phyloP scores from a whole-genome alignment of 2,329 filamentous ascomycete genomes.

The Epichloe uncinata region DNA sequence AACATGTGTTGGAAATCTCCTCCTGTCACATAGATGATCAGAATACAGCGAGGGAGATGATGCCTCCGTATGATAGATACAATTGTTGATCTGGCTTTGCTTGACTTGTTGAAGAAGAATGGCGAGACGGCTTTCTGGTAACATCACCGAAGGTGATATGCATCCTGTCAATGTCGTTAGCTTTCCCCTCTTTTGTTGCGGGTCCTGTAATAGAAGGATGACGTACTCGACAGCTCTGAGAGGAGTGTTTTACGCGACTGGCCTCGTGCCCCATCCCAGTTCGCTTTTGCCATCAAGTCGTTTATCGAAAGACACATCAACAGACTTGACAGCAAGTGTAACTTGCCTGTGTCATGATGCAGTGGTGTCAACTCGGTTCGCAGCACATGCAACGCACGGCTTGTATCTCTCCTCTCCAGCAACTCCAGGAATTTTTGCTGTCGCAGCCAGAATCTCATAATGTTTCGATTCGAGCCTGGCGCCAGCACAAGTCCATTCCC shows the following conservation, averaged over 20 bases:
- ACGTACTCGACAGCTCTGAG: slow-evolving; percentile 69
- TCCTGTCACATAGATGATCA: slow-evolving; percentile 72
- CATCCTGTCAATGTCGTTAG: slow-evolving; percentile 40
- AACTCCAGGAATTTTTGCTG: slow-evolving; percentile 94
- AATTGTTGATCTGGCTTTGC: slow-evolving; percentile 66
- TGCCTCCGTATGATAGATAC: slow-evolving; percentile 77
- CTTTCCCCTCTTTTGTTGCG: background rate
- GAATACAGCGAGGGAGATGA: slow-evolving; percentile 73
- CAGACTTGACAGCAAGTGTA: slow-evolving; percentile 76
- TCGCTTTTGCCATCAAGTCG: slow-evolving; percentile 61
- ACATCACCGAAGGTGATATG: slow-evolving; percentile 93
- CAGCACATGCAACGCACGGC: slow-evolving; percentile 66
- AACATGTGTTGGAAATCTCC: slow-evolving; percentile 63
- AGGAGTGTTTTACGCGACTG: slow-evolving; percentile 62
- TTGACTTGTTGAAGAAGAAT: slow-evolving; percentile 74
- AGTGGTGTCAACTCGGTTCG: slow-evolving; percentile 79
- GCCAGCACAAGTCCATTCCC: slow-evolving; percentile 58
- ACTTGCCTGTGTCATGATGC: slow-evolving; percentile 59
- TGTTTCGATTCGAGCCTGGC: slow-evolving; percentile 58
- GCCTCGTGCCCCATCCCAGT: slow-evolving; percentile 73
- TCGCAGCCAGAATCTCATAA: slow-evolving; percentile 78
- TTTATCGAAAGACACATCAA: slow-evolving; percentile 77
- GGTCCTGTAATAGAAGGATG: background rate
- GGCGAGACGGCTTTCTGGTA: slow-evolving; percentile 80
- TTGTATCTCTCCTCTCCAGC: slow-evolving; percentile 62